Evolutionary conservation across 2,329 filamentous ascomycete genomes (phyloP).

Genomic region (Clonostachys chloroleuca): DNA sequence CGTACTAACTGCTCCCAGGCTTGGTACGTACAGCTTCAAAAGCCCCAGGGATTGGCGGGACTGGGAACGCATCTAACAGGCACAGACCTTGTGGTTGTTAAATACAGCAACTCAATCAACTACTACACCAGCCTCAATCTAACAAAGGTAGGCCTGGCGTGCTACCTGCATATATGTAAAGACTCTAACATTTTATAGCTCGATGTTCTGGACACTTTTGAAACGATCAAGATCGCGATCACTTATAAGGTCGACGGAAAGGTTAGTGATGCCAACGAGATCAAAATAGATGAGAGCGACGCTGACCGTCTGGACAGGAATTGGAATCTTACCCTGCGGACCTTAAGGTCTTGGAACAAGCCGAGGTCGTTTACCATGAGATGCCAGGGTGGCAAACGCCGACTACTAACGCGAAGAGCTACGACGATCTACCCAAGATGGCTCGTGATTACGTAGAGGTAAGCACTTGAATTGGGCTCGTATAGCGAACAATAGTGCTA

Average conservation of each 20-base stretch:
- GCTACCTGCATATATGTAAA: slow-evolving; percentile 6
- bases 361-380: slow-evolving; percentile 64
- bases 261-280: slow-evolving; percentile 8
- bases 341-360: slow-evolving; percentile 48
- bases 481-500: slow-evolving; percentile 7
- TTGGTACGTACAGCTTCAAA: slow-evolving; percentile 13
- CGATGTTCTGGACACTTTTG: slow-evolving; percentile 64
- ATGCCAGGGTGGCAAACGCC: slow-evolving; percentile 65
- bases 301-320: slow-evolving; percentile 11
- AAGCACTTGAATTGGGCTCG: slow-evolving; percentile 4
- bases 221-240: slow-evolving; percentile 70
- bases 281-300: neutral
- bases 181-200: slow-evolving; percentile 9
- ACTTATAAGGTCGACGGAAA: slow-evolving; percentile 52
- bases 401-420: slow-evolving; percentile 56
- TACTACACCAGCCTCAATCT: slow-evolving; percentile 58
- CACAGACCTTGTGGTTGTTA: slow-evolving; percentile 51
- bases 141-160: slow-evolving; percentile 32
- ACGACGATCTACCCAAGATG: slow-evolving; percentile 56
- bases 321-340: slow-evolving; percentile 63
- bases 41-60: slow-evolving; percentile 37
- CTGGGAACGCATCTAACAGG: slow-evolving; percentile 10
- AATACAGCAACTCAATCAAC: slow-evolving; percentile 56
- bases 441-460: slow-evolving; percentile 60
- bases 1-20: slow-evolving; percentile 14